Percentiles rank a stretch among this genome's conserved stretches.
These are phyloP conservation scores for Ophiocordyceps robertsii DNA, from an alignment of 2,329 filamentous ascomycete species.

Conservation along the genomic window DNA sequence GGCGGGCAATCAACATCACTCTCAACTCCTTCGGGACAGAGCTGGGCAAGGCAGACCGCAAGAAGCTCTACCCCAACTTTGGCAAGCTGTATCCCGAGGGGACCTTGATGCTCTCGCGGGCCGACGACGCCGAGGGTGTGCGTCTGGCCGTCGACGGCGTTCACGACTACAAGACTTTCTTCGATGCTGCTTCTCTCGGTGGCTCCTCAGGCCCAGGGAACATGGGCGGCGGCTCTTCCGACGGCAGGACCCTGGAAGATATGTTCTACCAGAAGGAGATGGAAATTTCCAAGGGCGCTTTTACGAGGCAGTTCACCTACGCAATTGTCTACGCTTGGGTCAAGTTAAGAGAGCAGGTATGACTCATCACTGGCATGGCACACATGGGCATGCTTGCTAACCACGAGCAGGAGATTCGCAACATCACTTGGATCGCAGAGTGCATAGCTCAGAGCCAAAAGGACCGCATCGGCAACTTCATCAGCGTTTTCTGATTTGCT, in stretches of 20 bases:
- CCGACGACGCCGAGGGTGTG: slow-evolving; percentile 90
- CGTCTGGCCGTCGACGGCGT: slow-evolving; percentile 87
- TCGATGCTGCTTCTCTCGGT: slow-evolving; percentile 76
- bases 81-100: slow-evolving; percentile 89
- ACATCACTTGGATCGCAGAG: slow-evolving; percentile 98
- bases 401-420: slow-evolving; percentile 74
- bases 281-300: slow-evolving; percentile 91
- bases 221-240: slow-evolving; percentile 65
- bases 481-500: slow-evolving; percentile 71
- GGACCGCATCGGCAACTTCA: slow-evolving; percentile 96
- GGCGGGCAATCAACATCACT: slow-evolving; percentile 96
- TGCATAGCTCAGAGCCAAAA: slow-evolving; percentile 99
- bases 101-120: slow-evolving; percentile 83
- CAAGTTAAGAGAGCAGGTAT: slow-evolving; percentile 89
- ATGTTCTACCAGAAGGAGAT: slow-evolving; percentile 99
- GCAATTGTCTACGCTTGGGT: slow-evolving; percentile 97
- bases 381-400: slow-evolving; percentile 13
- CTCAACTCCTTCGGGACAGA: slow-evolving; percentile 98
- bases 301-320: slow-evolving; percentile 91
- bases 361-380: slow-evolving; percentile 1
- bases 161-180: slow-evolving; percentile 87
- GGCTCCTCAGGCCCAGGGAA: slow-evolving; percentile 64
- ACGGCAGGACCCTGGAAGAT: slow-evolving; percentile 86
- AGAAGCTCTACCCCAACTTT: slow-evolving; percentile 90
- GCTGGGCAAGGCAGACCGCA: slow-evolving; percentile 81